A percentile compares a stretch with the other conserved stretches of the same genome.
Conservation (phyloP, 2,329 filamentous ascomycete species). For the Aspergillus latus region DNA sequence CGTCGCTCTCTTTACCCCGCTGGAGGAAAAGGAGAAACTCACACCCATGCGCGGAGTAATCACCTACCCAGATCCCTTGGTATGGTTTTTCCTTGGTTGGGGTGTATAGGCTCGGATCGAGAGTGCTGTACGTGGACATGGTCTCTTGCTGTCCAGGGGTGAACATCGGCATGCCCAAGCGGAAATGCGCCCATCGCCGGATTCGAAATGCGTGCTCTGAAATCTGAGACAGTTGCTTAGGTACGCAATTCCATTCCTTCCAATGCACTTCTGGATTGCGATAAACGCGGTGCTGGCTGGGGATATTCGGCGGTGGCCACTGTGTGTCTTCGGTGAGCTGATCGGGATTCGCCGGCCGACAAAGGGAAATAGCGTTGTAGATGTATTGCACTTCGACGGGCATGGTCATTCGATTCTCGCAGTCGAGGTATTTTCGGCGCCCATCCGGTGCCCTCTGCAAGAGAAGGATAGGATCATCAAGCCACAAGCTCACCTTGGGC, state of each 20-base stretch:
- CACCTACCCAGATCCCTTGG: constrained; percentile 88
- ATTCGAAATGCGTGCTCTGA: constrained; percentile 72
- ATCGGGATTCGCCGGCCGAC: constrained; percentile 50
- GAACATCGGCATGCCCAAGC: constrained; percentile 45
- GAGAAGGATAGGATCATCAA: constrained; percentile 70
- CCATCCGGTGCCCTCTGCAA: constrained; percentile 43
- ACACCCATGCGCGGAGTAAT: constrained; percentile 83
- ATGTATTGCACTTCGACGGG: constrained; percentile 52
- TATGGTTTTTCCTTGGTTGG: constrained; percentile 78
- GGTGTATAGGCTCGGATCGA: constrained; percentile 73
- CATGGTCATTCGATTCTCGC: constrained; percentile 58
- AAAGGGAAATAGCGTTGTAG: constrained; percentile 68
- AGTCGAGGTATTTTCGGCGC: constrained; percentile 26
- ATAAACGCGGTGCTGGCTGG: constrained; percentile 59
- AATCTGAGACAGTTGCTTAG: constrained; percentile 57
- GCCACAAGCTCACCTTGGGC: constrained; percentile 68
- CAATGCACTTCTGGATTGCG: constrained; percentile 50
- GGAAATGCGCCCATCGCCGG: constrained; percentile 72
- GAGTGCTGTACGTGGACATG: constrained; percentile 66
- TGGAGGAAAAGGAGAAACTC: constrained; percentile 86
- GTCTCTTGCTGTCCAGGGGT: constrained; percentile 42
- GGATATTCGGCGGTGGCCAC: constrained; percentile 75
- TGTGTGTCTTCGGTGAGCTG: constrained; percentile 51
- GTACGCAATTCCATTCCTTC: constrained; percentile 48
- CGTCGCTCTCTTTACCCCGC: constrained; percentile 49